Percentiles rank a stretch among this genome's conserved stretches.
These are phyloP conservation scores for Gossypium raimondii DNA, from an alignment of 345 rosid species.

Conservation along the genomic window DNA sequence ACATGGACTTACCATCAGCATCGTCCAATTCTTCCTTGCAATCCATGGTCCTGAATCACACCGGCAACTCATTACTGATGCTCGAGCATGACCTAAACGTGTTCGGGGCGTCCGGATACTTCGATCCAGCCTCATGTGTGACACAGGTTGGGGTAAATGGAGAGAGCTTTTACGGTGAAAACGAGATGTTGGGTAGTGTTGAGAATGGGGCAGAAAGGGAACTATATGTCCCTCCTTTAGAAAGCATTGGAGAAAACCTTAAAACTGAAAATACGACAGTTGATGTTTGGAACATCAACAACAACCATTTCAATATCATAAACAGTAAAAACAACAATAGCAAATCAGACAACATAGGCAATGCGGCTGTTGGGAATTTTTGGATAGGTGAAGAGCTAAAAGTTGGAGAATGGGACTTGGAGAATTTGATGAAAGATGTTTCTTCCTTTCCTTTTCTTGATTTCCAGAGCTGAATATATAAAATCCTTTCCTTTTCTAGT, in stretches of 20 bases:
- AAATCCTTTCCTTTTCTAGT: constrained; percentile 3
- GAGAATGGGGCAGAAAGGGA: constrained; percentile 38
- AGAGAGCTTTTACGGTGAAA: constrained; percentile 30
- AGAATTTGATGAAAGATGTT: constrained; percentile 73
- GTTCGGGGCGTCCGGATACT: constrained; percentile 26
- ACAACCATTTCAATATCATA: constrained; percentile 13
- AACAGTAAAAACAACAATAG: constrained; percentile 12
- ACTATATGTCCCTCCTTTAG: constrained; percentile 53
- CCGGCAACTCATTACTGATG: constrained; percentile 28
- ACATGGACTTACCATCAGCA: constrained; percentile 36
- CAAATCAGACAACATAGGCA: constrained; percentile 23
- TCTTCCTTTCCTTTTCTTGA: constrained; percentile 56
- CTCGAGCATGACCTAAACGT: constrained; percentile 26
- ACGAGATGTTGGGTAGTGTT: constrained; percentile 26
- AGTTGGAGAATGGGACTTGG: constrained; percentile 74
- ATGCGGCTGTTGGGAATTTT: constrained; percentile 32
- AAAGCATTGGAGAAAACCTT: constrained; percentile 41
- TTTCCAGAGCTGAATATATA: constrained; percentile 35
- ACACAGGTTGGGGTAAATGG: constrained; percentile 21
- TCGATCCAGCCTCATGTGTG: constrained; percentile 20
- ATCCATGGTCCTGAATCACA: constrained; percentile 30
- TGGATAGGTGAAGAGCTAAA: constrained; percentile 54
- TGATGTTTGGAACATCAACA: constrained; percentile 4
- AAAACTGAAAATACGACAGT: constrained; percentile 18
- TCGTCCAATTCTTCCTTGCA: constrained; percentile 30